Conservation (phyloP, 805 yeast genomes). For the Cyberlindnera petersonii region DNA sequence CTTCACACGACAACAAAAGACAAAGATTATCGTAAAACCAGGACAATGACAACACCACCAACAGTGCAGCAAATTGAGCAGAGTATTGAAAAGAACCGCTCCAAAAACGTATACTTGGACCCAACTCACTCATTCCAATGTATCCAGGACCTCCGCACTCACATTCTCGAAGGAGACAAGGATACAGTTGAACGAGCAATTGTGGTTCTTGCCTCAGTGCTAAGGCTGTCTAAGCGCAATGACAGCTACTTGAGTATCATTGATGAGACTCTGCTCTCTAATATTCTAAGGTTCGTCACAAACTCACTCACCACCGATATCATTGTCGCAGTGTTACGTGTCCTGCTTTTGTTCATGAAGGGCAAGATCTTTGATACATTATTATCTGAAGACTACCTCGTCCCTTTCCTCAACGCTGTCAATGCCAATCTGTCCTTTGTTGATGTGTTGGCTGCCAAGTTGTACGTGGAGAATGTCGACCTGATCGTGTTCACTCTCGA, state of each 20-base stretch:
- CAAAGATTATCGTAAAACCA: neutral
- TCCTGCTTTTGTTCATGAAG: conserved; percentile 24
- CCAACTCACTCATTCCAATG: conserved; percentile 18
- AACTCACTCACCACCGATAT: conserved; percentile 34
- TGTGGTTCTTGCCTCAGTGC: conserved; percentile 48
- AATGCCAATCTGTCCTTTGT: conserved; percentile 16
- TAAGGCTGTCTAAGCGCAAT: conserved; percentile 43
- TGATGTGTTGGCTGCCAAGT: conserved; percentile 18
- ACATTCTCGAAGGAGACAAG: conserved; percentile 15
- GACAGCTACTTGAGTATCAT: conserved; percentile 34
- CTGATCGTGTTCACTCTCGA: conserved; percentile 19
- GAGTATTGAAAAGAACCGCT: conserved; percentile 17
- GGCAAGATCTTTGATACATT: conserved; percentile 24
- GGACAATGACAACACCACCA: conserved; percentile 9
- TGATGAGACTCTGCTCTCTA: conserved; percentile 38
- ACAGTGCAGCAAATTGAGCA: conserved; percentile 20
- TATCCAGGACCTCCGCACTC: conserved; percentile 34
- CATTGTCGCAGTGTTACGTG: conserved; percentile 42
- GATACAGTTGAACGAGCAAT: conserved; percentile 42
- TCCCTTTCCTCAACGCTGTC: conserved; percentile 18
- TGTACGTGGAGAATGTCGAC: conserved; percentile 23
- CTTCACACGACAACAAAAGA: neutral
- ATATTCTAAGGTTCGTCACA: conserved; percentile 39
- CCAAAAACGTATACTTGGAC: conserved; percentile 18
- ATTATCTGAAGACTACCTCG: conserved; percentile 13